Conservation (phyloP, 257 asterid genomes). For the Capsicum baccatum region DNA sequence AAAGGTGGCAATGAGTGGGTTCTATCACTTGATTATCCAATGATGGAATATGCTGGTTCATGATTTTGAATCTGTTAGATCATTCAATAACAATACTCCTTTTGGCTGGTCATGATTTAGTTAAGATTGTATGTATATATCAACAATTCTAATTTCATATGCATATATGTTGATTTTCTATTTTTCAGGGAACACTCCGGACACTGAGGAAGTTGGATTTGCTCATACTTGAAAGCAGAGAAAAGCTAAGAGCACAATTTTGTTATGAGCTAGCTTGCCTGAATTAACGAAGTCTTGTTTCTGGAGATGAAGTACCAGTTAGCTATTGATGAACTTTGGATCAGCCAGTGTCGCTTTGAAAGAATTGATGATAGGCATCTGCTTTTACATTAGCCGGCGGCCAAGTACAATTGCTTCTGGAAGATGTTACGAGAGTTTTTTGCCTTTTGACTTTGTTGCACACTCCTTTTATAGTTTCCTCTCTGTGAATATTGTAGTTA, state of each 20-base stretch:
- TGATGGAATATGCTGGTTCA: not conserved
- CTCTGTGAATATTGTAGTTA: slow-evolving; percentile 19
- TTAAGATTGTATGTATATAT: not conserved
- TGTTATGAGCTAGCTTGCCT: not conserved
- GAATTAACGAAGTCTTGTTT: not conserved
- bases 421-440: not conserved
- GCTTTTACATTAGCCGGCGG: not conserved
- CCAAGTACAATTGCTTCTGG: not conserved
- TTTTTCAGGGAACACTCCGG: not conserved
- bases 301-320: not conserved
- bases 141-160: not conserved
- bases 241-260: not conserved
- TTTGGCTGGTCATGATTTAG: slow-evolving; percentile 7
- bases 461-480: not conserved
- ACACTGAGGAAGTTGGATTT: not conserved
- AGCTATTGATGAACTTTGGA: not conserved
- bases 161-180: not conserved
- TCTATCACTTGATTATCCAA: not conserved
- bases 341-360: not conserved
- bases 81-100: slow-evolving; percentile 1
- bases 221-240: not conserved
- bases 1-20: not conserved
- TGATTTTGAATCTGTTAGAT: not conserved
- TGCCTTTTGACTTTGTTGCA: not conserved
- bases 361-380: not conserved